Base-by-base conservation (phyloP, 2,329 filamentous ascomycete species). In the Colletotrichum sansevieriae region DNA sequence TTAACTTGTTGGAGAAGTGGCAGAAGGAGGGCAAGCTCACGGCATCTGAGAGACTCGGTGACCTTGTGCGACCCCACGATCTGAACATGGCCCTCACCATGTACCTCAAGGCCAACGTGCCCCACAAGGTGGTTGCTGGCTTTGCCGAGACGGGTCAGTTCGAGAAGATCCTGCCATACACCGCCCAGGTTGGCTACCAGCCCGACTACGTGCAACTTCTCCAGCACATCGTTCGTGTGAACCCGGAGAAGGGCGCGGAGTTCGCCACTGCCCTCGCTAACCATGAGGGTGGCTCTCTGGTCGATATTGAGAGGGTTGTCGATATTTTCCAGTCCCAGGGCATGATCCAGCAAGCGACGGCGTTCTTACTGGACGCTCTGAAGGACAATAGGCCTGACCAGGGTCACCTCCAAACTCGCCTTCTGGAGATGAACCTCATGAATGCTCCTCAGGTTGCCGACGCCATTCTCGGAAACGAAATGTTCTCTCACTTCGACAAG, bases 301-400 rank as follows among this genome's bases (percentile, higher is more conserved):
- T 99, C 73, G 96, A 98, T 75, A 89, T 98, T 65, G 94, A 97
- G 78, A 93, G 95, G 54, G 95, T 98, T 25, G 94, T 98, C 56
- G 96, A 99, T 79, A 94, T 99, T 68, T 99, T 99, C 90, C 92
- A 98, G 81, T 95, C 95, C 10, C 96, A 99, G 80, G 95, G 94
- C 76, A 96, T 98, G 94, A 89, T 98, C 57, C 97, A 98, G 79
- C 94, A 97, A 80, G 95, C 95, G 8, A 99, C 97, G 3, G 95
- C 95, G n/a, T 99, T 99, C 88, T 83, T 99, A 59, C 88, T 99
- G 29, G 96, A 99, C 81, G 95, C 95, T 2, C 87, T 99, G 39
- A 96, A 97, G 80, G 94, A 96, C 74, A 98, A 99, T 83, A 92
- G 91, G 75, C 94, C 94, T 0, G 96, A 99, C 80, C 95, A 99